Conservation (phyloP, 441 rosid species). For the Bocquillonia castaneifolia region DNA sequence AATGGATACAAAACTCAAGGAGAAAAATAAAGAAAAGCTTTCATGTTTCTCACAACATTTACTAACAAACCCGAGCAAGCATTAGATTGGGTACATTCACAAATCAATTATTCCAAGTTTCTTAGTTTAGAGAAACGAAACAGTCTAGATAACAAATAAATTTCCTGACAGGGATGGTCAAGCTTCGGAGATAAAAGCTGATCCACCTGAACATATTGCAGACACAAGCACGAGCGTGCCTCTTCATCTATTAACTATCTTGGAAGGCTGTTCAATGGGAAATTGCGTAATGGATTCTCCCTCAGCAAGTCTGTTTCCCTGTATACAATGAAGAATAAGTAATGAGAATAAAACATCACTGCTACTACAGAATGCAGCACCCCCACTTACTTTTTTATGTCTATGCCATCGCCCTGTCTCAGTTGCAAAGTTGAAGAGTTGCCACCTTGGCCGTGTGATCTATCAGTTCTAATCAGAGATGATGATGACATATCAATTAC, state of each 20-base stretch:
- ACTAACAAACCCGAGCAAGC: not conserved
- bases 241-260: conserved; percentile 32
- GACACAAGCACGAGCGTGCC: no score
- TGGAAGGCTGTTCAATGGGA: conserved; percentile 67
- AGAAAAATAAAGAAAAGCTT: no score
- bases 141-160: not conserved
- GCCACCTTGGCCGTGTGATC: conserved; percentile 23
- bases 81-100: not conserved
- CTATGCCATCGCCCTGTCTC: conserved; percentile 44
- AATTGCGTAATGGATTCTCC: conserved; percentile 70
- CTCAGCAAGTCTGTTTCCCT: conserved; percentile 76
- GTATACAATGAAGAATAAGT: conserved; percentile 5
- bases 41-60: no score
- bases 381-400: conserved; percentile 52
- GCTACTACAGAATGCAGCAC: not conserved
- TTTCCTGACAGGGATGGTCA: conserved; percentile 1
- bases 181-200: conserved; percentile 43
- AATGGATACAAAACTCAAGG: no score
- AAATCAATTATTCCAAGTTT: not conserved
- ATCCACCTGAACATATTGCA: not conserved
- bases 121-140: not conserved
- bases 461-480: conserved; percentile 26
- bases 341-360: not conserved
- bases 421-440: conserved; percentile 39
- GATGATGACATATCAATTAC: conserved; percentile 15